Conservation (phyloP, 495 filamentous ascomycete genomes). For the Ramalina intermedia region DNA sequence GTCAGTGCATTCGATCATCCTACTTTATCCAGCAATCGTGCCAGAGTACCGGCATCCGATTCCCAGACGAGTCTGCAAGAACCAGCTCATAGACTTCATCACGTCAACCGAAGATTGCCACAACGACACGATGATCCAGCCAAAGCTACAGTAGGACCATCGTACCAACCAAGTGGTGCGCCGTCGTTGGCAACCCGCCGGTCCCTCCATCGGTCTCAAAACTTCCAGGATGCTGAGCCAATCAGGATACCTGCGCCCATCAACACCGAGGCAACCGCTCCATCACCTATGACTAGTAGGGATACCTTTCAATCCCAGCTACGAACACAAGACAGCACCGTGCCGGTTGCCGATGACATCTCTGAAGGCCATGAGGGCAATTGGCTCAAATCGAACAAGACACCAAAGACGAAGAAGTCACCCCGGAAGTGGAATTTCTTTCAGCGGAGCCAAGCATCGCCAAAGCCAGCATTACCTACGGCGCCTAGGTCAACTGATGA, state of each 20-base stretch:
- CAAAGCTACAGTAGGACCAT: background rate
- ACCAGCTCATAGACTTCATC: constrained; percentile 5
- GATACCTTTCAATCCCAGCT: constrained; percentile 14
- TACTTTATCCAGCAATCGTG: constrained; percentile 1
- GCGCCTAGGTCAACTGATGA: constrained; percentile 24
- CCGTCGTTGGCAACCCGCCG: constrained; percentile 36
- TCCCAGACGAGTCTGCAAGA: background rate
- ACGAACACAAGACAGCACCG: constrained; percentile 4
- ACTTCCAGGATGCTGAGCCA: constrained; percentile 29
- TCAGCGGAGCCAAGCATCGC: constrained; percentile 48
- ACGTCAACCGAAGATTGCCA: constrained; percentile 11
- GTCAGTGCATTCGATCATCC: background rate
- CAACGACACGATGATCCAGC: constrained; percentile 7
- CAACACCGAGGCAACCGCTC: constrained; percentile 17
- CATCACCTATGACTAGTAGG: constrained; percentile 20
- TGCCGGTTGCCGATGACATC: constrained; percentile 9
- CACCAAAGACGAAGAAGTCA: constrained; percentile 19
- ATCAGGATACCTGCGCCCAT: constrained; percentile 23
- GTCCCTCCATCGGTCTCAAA: constrained; percentile 31
- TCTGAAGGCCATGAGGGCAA: constrained; percentile 25
- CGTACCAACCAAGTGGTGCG: constrained; percentile 9
- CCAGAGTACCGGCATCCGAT: constrained; percentile 5
- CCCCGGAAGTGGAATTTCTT: constrained; percentile 72
- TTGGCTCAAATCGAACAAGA: constrained; percentile 23
- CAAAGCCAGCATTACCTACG: constrained; percentile 18